These are phyloP conservation scores for Bertia moriformis DNA, from an alignment of 2,329 filamentous ascomycete genomes.

Conservation along the genomic window DNA sequence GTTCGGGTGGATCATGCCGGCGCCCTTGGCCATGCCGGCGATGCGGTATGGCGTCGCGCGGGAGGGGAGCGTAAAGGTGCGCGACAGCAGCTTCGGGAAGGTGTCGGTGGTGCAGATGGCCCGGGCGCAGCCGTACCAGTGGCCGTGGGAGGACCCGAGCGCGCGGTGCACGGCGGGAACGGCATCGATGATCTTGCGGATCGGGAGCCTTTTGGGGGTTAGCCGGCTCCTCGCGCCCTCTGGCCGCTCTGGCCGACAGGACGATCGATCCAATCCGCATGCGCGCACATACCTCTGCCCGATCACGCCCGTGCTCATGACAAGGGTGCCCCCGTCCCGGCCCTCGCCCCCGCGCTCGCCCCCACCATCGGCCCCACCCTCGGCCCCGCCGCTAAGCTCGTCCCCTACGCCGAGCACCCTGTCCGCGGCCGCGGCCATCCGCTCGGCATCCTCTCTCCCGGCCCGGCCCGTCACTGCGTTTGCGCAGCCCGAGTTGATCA, in stretches of 20 bases:
- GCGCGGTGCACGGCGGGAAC: constrained; percentile 63
- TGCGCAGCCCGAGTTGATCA: constrained; percentile 91
- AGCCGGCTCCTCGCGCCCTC: background rate
- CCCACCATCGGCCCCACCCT: too few species aligned
- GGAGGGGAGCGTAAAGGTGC: constrained; percentile 70
- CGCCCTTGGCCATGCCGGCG: constrained; percentile 92
- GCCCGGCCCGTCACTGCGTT: constrained; percentile 91
- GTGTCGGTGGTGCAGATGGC: constrained; percentile 99
- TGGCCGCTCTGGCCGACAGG: too few species aligned
- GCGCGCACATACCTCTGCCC: constrained; percentile 55
- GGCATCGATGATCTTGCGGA: constrained; percentile 72
- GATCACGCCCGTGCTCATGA: constrained; percentile 98
- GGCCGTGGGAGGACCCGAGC: constrained; percentile 61
- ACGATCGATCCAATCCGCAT: constrained; percentile 3
- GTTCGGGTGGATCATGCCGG: constrained; percentile 98
- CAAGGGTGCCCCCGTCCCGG: constrained; percentile 49
- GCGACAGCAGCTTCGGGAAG: constrained; percentile 87
- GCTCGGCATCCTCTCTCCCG: constrained; percentile 72
- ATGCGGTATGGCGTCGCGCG: constrained; percentile 68
- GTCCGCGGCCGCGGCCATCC: constrained; percentile 75
- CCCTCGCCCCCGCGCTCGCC: too few species aligned
- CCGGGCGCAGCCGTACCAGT: constrained; percentile 74
- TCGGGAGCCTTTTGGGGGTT: constrained; percentile 49
- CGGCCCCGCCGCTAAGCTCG: constrained; percentile 24
- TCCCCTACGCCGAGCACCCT: too few species aligned